Conservation (phyloP, 169 alveolate genomes). For the Plasmodium chabaudi region DNA sequence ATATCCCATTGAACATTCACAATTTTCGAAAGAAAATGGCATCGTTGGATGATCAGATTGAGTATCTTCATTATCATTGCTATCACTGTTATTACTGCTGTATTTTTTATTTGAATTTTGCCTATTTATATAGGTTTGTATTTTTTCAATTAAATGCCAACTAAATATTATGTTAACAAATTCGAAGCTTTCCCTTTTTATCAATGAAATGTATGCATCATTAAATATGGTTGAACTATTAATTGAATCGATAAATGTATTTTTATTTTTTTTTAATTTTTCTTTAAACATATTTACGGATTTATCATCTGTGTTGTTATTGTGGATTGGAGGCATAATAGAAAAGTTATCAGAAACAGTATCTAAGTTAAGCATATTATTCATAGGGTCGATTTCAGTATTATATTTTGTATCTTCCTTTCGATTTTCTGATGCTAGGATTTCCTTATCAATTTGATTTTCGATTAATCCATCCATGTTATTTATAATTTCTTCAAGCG, state of each 20-base stretch:
- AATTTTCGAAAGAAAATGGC: slow-evolving; percentile 3
- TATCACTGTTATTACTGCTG: too few relatives aligned
- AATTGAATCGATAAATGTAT: slow-evolving; percentile 19
- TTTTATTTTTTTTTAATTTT: background rate
- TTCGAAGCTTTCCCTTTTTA: slow-evolving; percentile 65
- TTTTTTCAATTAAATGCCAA: slow-evolving; percentile 46
- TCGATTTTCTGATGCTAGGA: background rate
- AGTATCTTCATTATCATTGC: background rate
- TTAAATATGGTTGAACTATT: slow-evolving; percentile 18
- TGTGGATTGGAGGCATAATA: background rate
- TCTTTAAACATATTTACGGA: background rate
- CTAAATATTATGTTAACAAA: slow-evolving; percentile 35
- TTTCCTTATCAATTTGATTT: slow-evolving; percentile 17
- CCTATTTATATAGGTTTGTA: slow-evolving; percentile 17
- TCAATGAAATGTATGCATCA: slow-evolving; percentile 36
- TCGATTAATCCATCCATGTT: background rate
- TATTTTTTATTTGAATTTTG: background rate
- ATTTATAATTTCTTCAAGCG: slow-evolving; percentile 42
- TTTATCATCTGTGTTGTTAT: background rate
- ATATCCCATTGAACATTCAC: background rate
- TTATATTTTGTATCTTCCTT: background rate
- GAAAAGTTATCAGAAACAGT: background rate
- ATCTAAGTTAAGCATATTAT: background rate
- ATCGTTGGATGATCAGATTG: background rate
- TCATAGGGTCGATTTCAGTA: background rate